Evolutionary conservation across 2,329 filamentous ascomycete species (phyloP).

Genomic region (Remersonia thermophila): DNA sequence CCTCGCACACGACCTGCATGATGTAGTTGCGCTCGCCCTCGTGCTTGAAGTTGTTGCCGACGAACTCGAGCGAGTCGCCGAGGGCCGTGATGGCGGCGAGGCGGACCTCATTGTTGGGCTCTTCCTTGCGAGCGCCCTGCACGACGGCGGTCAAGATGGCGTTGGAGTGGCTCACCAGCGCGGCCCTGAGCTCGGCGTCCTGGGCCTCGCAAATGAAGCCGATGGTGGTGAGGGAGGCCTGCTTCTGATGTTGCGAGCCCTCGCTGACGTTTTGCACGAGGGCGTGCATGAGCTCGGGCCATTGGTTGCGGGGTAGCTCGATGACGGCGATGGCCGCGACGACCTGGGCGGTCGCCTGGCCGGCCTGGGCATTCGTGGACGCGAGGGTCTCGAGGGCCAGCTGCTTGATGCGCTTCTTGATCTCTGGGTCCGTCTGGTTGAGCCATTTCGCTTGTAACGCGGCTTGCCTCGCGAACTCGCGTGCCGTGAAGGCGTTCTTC

Average conservation of each 20-base stretch:
- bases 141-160: conserved; percentile 96
- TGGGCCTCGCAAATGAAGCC: conserved; percentile 97
- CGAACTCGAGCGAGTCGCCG: conserved; percentile 93
- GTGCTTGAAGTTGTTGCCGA: conserved; percentile 96
- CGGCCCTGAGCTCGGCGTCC: conserved; percentile 71
- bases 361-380: conserved; percentile 69
- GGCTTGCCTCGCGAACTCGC: conserved; percentile 76
- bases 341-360: conserved; percentile 84
- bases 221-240: conserved; percentile 88
- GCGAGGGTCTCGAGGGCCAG: conserved; percentile 78
- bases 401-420: conserved; percentile 80
- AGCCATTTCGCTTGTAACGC: conserved; percentile 93
- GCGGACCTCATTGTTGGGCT: conserved; percentile 81
- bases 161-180: conserved; percentile 79
- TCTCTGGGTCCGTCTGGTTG: conserved; percentile 63
- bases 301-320: conserved; percentile 85
- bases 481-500: conserved; percentile 95
- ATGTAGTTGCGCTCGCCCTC: conserved; percentile 99
- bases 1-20: conserved; percentile 99
- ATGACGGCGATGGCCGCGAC: conserved; percentile 90
- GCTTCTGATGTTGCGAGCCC: conserved; percentile 80
- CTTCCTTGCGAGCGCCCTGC: conserved; percentile 93
- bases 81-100: conserved; percentile 87
- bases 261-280: conserved; percentile 88
- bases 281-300: conserved; percentile 78